Evolutionary conservation across 1,284 basidiomycete genomes (phyloP).

Genomic region (Leccinum griseonigrum): DNA sequence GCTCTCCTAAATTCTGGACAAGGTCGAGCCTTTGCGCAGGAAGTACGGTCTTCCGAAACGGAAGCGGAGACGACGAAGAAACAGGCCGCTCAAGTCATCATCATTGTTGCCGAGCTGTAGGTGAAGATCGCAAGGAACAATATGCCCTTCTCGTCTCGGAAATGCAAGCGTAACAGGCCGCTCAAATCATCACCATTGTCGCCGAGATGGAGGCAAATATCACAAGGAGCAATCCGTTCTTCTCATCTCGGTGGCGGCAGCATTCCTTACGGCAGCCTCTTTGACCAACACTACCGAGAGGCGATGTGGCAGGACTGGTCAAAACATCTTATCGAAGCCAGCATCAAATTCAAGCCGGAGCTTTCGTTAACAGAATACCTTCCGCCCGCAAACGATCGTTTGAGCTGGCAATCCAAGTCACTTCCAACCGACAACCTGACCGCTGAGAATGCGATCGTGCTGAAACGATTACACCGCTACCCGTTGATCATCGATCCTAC

Average conservation of each 20-base stretch:
- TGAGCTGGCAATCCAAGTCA: constrained; percentile 94
- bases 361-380: constrained; percentile 94
- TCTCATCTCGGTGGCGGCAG: constrained; percentile 96
- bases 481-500: constrained; percentile 98
- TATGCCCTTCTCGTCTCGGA: constrained; percentile 97
- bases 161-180: constrained; percentile 90
- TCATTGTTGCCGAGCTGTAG: constrained; percentile 93
- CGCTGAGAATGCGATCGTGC: constrained; percentile 98
- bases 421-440: constrained; percentile 95
- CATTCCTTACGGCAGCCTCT: constrained; percentile 99
- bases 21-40: constrained; percentile 96
- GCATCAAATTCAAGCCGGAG: constrained; percentile 90
- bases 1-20: constrained; percentile 97
- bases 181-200: constrained; percentile 89
- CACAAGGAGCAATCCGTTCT: constrained; percentile 97
- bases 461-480: constrained; percentile 97
- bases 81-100: constrained; percentile 86
- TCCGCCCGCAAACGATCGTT: constrained; percentile 94
- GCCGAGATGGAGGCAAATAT: constrained; percentile 93
- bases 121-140: constrained; percentile 92
- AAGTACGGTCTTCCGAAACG: constrained; percentile 90
- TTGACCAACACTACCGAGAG: constrained; percentile 98
- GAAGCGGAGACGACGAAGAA: constrained; percentile 93
- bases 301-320: constrained; percentile 97
- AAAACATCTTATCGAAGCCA: constrained; percentile 84